Percentiles rank a stretch among this genome's conserved stretches.
Conservation (phyloP, 345 rosid genomes). For the Hirschfeldia incana region DNA sequence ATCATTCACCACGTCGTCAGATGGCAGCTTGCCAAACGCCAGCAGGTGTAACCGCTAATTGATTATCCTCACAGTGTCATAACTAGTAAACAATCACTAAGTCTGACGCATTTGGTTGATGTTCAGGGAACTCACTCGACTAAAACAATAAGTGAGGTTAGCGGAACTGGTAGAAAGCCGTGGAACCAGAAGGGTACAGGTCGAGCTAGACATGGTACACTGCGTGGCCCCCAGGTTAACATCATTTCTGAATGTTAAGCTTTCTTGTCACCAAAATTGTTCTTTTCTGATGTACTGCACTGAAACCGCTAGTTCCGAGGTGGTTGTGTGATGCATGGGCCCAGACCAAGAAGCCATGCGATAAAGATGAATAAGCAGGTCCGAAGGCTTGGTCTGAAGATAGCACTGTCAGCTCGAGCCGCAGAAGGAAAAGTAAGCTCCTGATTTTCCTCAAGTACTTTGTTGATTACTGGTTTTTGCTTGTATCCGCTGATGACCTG, state of each 20-base stretch:
- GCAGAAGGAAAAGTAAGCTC: conserved; percentile 90
- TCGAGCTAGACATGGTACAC: conserved; percentile 84
- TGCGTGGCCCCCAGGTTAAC: conserved; percentile 87
- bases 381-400: conserved; percentile 86
- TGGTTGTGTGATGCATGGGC: conserved; percentile 91
- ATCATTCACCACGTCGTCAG: conserved; percentile 80
- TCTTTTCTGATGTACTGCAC: conserved; percentile 8
- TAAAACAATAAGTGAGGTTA: conserved; percentile 89
- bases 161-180: conserved; percentile 95
- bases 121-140: conserved; percentile 91
- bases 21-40: conserved; percentile 93
- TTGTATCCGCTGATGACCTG: conserved; percentile 5
- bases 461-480: conserved; percentile 1
- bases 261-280: neutral
- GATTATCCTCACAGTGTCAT: neutral
- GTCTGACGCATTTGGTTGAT: conserved; percentile 13
- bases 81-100: neutral
- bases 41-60: conserved; percentile 54
- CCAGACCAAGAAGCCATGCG: conserved; percentile 93
- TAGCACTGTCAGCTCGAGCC: conserved; percentile 88
- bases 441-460: neutral
- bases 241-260: neutral
- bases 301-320: conserved; percentile 65
- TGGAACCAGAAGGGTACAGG: conserved; percentile 90
- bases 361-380: conserved; percentile 85